A percentile compares a stretch with the other conserved stretches of the same genome.
phyloP scores from a whole-genome alignment of 2,329 filamentous ascomycete species.

The Cercospora janseana region DNA sequence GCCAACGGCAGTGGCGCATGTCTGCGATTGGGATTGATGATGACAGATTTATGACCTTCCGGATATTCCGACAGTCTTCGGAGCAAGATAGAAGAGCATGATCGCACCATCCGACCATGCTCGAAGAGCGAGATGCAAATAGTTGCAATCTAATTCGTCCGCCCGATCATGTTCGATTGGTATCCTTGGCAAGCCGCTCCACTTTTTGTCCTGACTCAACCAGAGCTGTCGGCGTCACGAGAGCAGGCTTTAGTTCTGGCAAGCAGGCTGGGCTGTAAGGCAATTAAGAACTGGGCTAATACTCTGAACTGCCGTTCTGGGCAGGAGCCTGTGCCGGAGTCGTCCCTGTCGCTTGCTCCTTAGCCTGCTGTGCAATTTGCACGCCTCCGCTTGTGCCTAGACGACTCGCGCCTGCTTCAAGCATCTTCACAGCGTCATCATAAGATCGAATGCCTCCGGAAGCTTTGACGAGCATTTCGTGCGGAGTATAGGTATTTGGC shows the following conservation, averaged over 20 bases:
- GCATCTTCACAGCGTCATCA: conserved; percentile 53
- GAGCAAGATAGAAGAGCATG: background rate
- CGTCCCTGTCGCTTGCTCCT: conserved; percentile 22
- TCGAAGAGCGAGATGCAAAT: background rate
- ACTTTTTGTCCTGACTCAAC: background rate
- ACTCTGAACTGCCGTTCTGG: too few species aligned
- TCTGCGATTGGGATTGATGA: background rate
- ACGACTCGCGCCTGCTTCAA: conserved; percentile 56
- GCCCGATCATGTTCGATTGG: background rate
- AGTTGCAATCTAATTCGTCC: background rate
- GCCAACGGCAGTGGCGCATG: background rate
- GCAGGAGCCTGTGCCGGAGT: too few species aligned
- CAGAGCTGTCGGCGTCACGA: background rate
- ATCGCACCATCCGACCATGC: background rate
- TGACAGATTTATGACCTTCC: background rate
- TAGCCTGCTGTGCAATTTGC: conserved; percentile 53
- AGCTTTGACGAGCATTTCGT: conserved; percentile 56
- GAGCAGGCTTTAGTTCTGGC: background rate
- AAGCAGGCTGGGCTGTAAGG: too few species aligned
- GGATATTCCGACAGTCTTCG: background rate
- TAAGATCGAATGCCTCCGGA: conserved; percentile 56
- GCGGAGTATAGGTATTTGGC: background rate
- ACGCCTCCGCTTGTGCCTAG: conserved; percentile 58
- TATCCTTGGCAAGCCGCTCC: conserved; percentile 2
- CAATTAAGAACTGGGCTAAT: too few species aligned